Evolutionary conservation across 345 rosid genomes (phyloP).

Genomic region (Draba incana): DNA sequence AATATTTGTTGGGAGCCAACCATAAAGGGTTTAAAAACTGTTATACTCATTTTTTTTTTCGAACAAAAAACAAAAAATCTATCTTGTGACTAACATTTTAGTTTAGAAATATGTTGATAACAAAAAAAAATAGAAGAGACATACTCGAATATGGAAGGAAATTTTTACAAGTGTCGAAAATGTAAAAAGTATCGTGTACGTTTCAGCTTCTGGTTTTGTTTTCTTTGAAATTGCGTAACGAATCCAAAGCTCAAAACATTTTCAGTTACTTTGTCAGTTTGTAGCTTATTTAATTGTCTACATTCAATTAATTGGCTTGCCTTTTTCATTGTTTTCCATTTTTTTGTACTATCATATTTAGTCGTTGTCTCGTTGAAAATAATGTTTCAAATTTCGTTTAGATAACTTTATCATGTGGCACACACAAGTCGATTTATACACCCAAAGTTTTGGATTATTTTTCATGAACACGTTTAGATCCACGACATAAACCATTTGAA

Average conservation of each 20-base stretch:
- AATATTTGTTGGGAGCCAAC: not conserved
- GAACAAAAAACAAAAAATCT: no score
- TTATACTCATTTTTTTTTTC: no score
- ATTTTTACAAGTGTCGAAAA: not conserved
- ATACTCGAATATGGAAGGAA: not conserved
- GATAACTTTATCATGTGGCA: not conserved
- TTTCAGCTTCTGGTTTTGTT: not conserved
- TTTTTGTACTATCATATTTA: not conserved
- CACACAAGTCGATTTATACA: not conserved
- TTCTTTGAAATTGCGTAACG: conserved; percentile 12
- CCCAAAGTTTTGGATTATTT: not conserved
- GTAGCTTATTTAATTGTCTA: not conserved
- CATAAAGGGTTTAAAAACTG: not conserved
- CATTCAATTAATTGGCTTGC: not conserved
- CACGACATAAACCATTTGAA: no score
- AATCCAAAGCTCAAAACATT: not conserved
- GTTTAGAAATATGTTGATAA: not conserved
- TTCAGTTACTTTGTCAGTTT: conserved; percentile 21
- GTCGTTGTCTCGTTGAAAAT: not conserved
- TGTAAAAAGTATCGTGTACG: conserved; percentile 1
- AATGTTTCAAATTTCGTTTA: not conserved
- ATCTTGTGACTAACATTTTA: not conserved
- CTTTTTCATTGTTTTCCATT: not conserved
- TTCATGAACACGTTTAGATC: not conserved
- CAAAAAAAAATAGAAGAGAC: not conserved